These are phyloP conservation scores for Ganoderma sp. DNA, from an alignment of 1,284 basidiomycete species.

Conservation along the genomic window DNA sequence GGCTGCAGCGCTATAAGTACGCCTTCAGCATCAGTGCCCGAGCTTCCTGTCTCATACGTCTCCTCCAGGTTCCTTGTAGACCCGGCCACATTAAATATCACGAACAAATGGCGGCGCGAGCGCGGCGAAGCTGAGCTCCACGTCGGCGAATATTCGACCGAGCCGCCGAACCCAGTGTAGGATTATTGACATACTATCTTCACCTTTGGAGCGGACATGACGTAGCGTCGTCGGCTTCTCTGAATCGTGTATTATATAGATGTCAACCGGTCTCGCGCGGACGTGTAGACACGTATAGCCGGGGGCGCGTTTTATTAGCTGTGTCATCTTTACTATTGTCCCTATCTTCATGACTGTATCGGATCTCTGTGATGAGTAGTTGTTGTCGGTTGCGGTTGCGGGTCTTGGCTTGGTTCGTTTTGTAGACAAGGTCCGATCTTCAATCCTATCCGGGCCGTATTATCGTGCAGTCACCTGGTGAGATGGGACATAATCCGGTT, in stretches of 20 bases:
- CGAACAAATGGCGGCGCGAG: constrained; percentile 66
- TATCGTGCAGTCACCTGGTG: neutral
- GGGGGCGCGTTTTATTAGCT: constrained; percentile 5
- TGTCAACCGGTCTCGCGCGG: constrained; percentile 11
- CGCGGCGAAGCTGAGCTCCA: constrained; percentile 31
- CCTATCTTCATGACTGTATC: neutral
- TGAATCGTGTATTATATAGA: constrained; percentile 22
- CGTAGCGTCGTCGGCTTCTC: constrained; percentile 6
- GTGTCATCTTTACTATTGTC: neutral
- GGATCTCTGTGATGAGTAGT: constrained; percentile 7
- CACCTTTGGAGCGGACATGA: constrained; percentile 6
- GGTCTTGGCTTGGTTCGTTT: constrained; percentile 7
- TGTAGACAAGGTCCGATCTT: neutral
- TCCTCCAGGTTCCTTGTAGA: constrained; percentile 73
- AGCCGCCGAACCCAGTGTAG: constrained; percentile 26
- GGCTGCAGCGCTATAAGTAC: constrained; percentile 81
- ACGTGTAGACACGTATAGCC: neutral
- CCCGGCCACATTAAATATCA: constrained; percentile 61
- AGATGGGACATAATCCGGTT: neutral
- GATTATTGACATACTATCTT: constrained; percentile 9
- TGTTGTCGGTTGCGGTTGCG: constrained; percentile 15
- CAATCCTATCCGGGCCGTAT: neutral
- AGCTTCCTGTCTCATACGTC: neutral
- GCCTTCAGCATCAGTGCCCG: constrained; percentile 39
- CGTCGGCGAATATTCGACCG: constrained; percentile 27